Conservation (phyloP, 352 stramenopile genomes). For the Globisporangium mamillatum region DNA sequence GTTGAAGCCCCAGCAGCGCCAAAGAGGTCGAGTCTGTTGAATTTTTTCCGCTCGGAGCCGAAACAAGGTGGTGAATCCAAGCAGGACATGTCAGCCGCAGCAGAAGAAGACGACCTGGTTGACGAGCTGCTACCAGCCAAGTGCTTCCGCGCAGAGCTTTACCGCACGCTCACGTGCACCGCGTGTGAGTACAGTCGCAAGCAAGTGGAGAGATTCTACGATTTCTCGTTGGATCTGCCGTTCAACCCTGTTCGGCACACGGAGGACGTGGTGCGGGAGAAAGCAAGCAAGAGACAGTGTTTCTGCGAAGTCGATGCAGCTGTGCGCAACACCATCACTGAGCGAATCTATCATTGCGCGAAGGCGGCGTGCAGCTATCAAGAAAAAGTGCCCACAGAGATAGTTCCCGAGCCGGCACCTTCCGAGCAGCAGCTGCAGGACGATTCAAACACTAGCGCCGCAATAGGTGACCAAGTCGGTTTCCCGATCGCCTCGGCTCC, state of each 20-base stretch:
- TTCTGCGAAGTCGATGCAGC: slow-evolving; percentile 53
- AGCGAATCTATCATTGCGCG: slow-evolving; percentile 51
- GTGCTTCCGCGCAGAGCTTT: slow-evolving; percentile 76
- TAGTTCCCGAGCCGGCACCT: neutral
- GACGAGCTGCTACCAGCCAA: slow-evolving; percentile 63
- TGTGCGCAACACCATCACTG: slow-evolving; percentile 28
- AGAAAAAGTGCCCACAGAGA: slow-evolving; percentile 32
- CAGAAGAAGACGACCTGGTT: slow-evolving; percentile 40
- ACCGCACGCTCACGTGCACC: slow-evolving; percentile 71
- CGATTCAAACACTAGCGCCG: neutral
- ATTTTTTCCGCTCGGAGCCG: slow-evolving; percentile 47
- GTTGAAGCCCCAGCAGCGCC: slow-evolving; percentile 21
- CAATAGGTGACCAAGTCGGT: neutral
- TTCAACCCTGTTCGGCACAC: slow-evolving; percentile 25
- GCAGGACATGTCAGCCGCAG: slow-evolving; percentile 15
- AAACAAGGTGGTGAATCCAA: slow-evolving; percentile 19
- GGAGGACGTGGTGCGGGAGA: slow-evolving; percentile 12
- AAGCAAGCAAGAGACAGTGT: slow-evolving; percentile 39
- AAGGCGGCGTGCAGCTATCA: slow-evolving; percentile 64
- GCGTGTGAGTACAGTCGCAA: slow-evolving; percentile 78
- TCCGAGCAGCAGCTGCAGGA: slow-evolving; percentile 1
- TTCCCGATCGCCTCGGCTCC: neutral
- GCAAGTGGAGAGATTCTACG: slow-evolving; percentile 79
- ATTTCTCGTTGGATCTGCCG: slow-evolving; percentile 84
- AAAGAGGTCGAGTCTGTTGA: slow-evolving; percentile 53